Percentiles rank a stretch among this genome's conserved stretches.
These are phyloP conservation scores for Ceratobasidium sp. DNA, from an alignment of 1,284 basidiomycete species.

Conservation along the genomic window DNA sequence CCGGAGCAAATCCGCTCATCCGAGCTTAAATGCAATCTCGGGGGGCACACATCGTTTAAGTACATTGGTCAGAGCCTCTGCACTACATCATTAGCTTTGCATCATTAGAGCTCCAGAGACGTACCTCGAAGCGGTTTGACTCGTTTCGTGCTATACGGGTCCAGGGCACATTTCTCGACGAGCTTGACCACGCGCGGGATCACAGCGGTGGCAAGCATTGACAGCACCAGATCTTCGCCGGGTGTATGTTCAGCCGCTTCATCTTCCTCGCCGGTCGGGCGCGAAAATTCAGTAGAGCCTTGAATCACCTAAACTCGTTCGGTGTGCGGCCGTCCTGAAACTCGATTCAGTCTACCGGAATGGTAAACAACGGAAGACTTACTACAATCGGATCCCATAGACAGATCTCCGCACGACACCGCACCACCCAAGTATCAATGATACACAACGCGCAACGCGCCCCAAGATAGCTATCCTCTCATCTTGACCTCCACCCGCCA, in stretches of 20 bases:
- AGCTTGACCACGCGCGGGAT: constrained; percentile 77
- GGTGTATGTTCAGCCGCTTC: constrained; percentile 62
- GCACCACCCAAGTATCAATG: constrained; percentile 95
- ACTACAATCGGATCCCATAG: constrained; percentile 90
- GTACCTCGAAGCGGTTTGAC: constrained; percentile 70
- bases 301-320: constrained; percentile 86
- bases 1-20: no score
- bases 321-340: constrained; percentile 64
- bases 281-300: constrained; percentile 76
- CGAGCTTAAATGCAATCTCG: no score
- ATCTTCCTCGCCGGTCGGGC: constrained; percentile 51
- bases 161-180: constrained; percentile 74
- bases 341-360: constrained; percentile 3
- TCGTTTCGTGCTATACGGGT: constrained; percentile 78
- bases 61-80: constrained; percentile 10
- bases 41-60: no score
- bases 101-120: constrained; percentile 35
- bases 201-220: constrained; percentile 84
- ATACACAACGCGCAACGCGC: constrained; percentile 91
- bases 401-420: constrained; percentile 84
- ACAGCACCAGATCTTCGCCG: constrained; percentile 84
- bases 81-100: not conserved
- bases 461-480: constrained; percentile 81
- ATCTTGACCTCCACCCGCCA: constrained; percentile 77
- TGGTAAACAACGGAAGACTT: constrained; percentile 44